Evolutionary conservation across 1,284 basidiomycete species (phyloP), one percentile per base, ranked within the genome.

Genomic region (Apiotrichum montevideense): DNA sequence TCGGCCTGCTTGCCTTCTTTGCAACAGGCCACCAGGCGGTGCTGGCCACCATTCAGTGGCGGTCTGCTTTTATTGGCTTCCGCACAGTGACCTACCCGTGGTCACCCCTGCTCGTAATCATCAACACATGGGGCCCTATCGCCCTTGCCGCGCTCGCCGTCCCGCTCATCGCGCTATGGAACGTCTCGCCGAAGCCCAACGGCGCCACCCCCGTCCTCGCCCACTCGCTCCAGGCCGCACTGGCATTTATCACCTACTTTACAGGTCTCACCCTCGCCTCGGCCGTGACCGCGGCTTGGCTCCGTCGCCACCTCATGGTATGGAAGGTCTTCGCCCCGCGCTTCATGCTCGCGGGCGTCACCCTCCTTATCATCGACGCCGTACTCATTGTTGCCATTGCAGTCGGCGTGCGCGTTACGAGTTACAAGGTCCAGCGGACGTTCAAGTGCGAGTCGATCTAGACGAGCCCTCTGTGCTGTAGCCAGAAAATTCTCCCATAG

Each of bases 311-410:
- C 75, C 75, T 98, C 64, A 98, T 98, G 94, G 92, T 98, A 40
- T 99, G 95, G 92, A 98, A 98, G 77, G 87, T 97, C 5, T 98
- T 98, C 72, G 93, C 93, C 35, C 96, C 96, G 51, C 79, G 94
- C 58, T 95, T 94, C 71, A 94, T 97, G 86, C 73, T 84, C 13
- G 87, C 83, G 0, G 87, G 82, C 0, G 70, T 79, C 3, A 71
- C 71, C 11, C 63, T 80, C 35, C 54, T 83, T 6, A 62, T 75
- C 0, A 75, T 80, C 5, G 80, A 83, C 65, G 11, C 80, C 2
- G 73, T 72, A 5, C 54, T 79, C 9, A 51, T 81, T 7, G 29
- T 80, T 29, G 79, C 72, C 0, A 57, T 80, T 7, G 67, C 59
- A 0, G 54, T 77, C 11, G 77, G 77, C 1, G 50, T 76, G 34